These are phyloP conservation scores for Pisolithus sp. DNA, from an alignment of 768 basidiomycete species.

Conservation along the genomic window DNA sequence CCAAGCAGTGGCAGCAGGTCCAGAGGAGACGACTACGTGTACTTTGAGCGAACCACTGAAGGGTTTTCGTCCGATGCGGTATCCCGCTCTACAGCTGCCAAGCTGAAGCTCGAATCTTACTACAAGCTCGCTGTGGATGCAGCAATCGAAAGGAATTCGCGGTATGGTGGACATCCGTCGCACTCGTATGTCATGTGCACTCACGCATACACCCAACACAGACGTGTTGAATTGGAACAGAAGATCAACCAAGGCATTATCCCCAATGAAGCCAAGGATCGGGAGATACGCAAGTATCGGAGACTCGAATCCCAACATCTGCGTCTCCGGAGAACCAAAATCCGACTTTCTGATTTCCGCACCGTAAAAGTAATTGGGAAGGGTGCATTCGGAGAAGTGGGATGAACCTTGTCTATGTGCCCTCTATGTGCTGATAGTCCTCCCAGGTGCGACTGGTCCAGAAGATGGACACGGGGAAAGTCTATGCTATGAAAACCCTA, in stretches of 20 bases:
- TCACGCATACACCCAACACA: constrained; percentile 25
- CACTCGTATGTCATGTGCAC: not conserved
- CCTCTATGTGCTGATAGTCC: constrained; percentile 1
- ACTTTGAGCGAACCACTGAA: constrained; percentile 83
- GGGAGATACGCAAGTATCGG: constrained; percentile 81
- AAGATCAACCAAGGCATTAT: constrained; percentile 70
- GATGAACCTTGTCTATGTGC: constrained; percentile 11
- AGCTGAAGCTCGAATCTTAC: constrained; percentile 94
- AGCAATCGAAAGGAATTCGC: constrained; percentile 90
- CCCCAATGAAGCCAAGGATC: constrained; percentile 76
- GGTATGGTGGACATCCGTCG: constrained; percentile 42
- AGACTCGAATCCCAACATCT: constrained; percentile 86
- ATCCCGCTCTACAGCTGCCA: constrained; percentile 87
- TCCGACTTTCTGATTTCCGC: constrained; percentile 87
- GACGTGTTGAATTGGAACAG: constrained; percentile 86
- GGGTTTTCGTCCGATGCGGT: constrained; percentile 83
- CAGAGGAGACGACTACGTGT: constrained; percentile 66
- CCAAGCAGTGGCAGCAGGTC: constrained; percentile 25
- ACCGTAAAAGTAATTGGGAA: constrained; percentile 99
- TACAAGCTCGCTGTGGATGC: constrained; percentile 98
- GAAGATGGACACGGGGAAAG: constrained; percentile 95
- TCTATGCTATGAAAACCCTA: constrained; percentile 99
- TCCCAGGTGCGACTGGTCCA: constrained; percentile 86
- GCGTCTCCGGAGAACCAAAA: constrained; percentile 87
- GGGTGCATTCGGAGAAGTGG: constrained; percentile 95